Base-by-base conservation (phyloP, 352 stramenopile genomes). In the Pythium coloratum region DNA sequence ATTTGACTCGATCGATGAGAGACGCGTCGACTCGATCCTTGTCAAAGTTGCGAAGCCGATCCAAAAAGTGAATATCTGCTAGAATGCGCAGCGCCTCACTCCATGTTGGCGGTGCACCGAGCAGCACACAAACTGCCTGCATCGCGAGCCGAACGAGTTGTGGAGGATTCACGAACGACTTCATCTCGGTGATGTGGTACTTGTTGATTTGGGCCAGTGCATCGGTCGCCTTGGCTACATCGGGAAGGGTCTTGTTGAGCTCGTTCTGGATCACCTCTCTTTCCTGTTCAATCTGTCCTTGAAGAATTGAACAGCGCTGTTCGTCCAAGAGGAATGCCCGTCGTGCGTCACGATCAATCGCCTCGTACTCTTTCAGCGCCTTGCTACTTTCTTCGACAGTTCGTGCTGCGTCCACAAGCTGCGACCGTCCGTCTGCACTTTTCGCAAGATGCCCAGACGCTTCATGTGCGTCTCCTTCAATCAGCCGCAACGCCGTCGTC, bases 151-250 rank as follows among this genome's bases (percentile, higher is more conserved):
- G 80, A 32, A 92, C 84, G 4, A 90, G 71, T 49, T 92, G 82
- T 0, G 84, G 84, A 0, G 84, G 84, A 12, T 85, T 87, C 24
- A 80, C 86, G 57, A 92, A 90, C 20, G 81, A 90, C 62, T 90
- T 90, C 78, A 92, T 87, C 62, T 92, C 84, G 13, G 84, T 86
- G 57, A 92, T 92, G 51, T 91, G 82, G 53, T 88, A 74, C 60
- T 91, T 92, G 71, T 89, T 89, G 65, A 92, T 92, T 53, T 89
- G 81, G 12, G 78, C 77, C 1, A 92, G 67, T 44, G 84, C 81
- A 34, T 83, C 76, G 0, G 77, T 92, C 1, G 84, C 84, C 34
- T 79, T 73, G 9, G 76, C 57, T 0, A 92, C 64, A 8, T 92
- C 80, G 0, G 84, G 84, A 1, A 92, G 73, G 3, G 71, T 90